Evolutionary conservation across 495 filamentous ascomycete species (phyloP).

Genomic region (Xylaria curta): DNA sequence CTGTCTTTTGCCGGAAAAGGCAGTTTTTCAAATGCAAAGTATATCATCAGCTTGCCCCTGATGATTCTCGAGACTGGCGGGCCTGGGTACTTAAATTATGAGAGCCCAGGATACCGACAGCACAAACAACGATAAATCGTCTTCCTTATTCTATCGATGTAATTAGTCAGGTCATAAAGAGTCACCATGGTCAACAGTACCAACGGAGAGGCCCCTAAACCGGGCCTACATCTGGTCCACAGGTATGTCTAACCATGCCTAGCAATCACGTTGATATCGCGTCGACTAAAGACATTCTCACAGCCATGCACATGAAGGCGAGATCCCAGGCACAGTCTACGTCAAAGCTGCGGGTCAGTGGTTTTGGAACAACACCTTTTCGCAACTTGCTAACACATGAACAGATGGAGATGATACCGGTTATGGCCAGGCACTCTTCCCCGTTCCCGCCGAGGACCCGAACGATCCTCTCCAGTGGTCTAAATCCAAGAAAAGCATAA

Average conservation of each 20-base stretch:
- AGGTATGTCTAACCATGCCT: slow-evolving; percentile 20
- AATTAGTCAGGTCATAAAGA: not conserved
- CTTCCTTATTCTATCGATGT: not conserved
- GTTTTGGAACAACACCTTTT: not conserved
- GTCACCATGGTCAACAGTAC: not conserved
- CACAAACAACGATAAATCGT: not conserved
- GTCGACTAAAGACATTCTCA: slow-evolving; percentile 21
- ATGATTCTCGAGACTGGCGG: not conserved
- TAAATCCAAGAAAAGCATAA: slow-evolving; percentile 63
- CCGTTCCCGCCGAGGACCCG: slow-evolving; percentile 66
- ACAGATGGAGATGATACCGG: slow-evolving; percentile 66
- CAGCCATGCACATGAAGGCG: slow-evolving; percentile 65
- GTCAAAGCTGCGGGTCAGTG: slow-evolving; percentile 50
- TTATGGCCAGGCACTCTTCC: slow-evolving; percentile 67
- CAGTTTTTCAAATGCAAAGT: not conserved
- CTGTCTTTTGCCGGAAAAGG: slow-evolving; percentile 20
- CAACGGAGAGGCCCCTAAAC: not conserved
- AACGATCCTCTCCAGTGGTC: slow-evolving; percentile 70
- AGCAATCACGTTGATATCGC: not conserved
- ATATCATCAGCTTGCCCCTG: not conserved
- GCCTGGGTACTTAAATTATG: not conserved
- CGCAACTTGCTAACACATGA: slow-evolving; percentile 7
- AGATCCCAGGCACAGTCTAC: slow-evolving; percentile 65
- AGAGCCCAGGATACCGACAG: not conserved
- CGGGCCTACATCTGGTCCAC: slow-evolving; percentile 26